These are phyloP conservation scores for Paracorniculantispora psalliotae DNA, from an alignment of 2,329 filamentous ascomycete species.

Conservation along the genomic window DNA sequence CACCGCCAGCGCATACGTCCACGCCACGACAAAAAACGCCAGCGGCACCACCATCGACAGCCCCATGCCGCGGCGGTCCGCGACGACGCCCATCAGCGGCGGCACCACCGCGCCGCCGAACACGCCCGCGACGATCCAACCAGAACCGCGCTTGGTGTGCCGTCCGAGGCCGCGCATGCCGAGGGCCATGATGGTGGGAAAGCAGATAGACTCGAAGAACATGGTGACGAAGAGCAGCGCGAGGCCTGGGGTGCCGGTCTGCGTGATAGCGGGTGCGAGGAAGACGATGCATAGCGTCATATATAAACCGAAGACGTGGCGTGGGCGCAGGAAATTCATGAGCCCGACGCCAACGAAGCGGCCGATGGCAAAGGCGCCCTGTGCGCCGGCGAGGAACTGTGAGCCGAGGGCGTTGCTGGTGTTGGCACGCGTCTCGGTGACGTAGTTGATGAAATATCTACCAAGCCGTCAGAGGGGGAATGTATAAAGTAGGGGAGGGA, in stretches of 20 bases:
- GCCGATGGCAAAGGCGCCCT: slow-evolving; percentile 67
- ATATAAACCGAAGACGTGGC: slow-evolving; percentile 63
- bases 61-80: slow-evolving; percentile 56
- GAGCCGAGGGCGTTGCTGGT: slow-evolving; percentile 51
- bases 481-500: too few species aligned
- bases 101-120: slow-evolving; percentile 70
- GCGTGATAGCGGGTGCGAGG: slow-evolving; percentile 43
- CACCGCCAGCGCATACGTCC: slow-evolving; percentile 53
- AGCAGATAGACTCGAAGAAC: slow-evolving; percentile 77
- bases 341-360: slow-evolving; percentile 62
- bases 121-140: slow-evolving; percentile 64
- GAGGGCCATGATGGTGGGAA: slow-evolving; percentile 75
- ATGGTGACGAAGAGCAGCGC: slow-evolving; percentile 64
- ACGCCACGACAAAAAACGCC: slow-evolving; percentile 51
- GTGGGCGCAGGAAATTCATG: slow-evolving; percentile 63
- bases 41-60: slow-evolving; percentile 64
- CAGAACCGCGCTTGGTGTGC: slow-evolving; percentile 72
- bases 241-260: slow-evolving; percentile 42
- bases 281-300: slow-evolving; percentile 62
- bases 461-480: too few species aligned
- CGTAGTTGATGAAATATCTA: slow-evolving; percentile 69
- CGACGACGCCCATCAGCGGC: slow-evolving; percentile 63
- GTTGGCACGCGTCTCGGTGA: slow-evolving; percentile 52
- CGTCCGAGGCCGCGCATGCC: slow-evolving; percentile 70
- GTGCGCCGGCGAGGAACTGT: slow-evolving; percentile 67